Base-by-base conservation (phyloP, 257 asterid species). In the Solanum neorickii region DNA sequence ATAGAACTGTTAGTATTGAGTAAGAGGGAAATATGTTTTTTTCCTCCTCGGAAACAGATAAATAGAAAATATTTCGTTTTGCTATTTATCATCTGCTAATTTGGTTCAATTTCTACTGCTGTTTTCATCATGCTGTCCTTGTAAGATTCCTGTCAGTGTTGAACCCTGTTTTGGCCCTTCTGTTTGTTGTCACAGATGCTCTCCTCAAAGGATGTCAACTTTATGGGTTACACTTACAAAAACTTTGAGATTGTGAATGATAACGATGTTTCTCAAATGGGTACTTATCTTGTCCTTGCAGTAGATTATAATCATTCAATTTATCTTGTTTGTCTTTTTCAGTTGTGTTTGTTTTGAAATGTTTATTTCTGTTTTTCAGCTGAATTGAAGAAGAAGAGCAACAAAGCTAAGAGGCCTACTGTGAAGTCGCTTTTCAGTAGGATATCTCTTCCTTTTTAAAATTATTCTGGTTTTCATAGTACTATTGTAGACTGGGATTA, bases 211-310 rank as follows among this genome's bases (percentile, higher is more conserved):
- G 99, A 97, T 49, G 99, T 94, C 92, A 97, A 97, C 92, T 97
- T 97, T 88, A 88, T 97, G 97, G 99, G 99, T 65, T 97, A 97
- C 92, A 97, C 99, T 89, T 97, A 96, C 85, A 97, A 96, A 92
- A 97, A 97, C 90, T 96, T 94, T 83, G 99, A 97, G 92, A 97
- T 96, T 80, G 97, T 94, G 84, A 96, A 95, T 82, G 99, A 96
- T 69, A 96, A 96, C 25, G 97, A 95, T 86, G 98, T 95, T 83
- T 93, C 97, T 21, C 98, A 98, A 90, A 92, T 96, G 65, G 94
- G 99, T 96, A 93, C 82, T 80, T 73, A 41, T 39, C 82, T 87
- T 66, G 59, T 74, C 56, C 90, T 83, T 82, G 76, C 52, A 77
- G 83, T 83, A 29, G 74, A 52, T 80, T 44, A 73, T 29, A 88